Evolutionary conservation across 139 green algal species (phyloP).

Genomic region (Chlamydomonas sp.): DNA sequence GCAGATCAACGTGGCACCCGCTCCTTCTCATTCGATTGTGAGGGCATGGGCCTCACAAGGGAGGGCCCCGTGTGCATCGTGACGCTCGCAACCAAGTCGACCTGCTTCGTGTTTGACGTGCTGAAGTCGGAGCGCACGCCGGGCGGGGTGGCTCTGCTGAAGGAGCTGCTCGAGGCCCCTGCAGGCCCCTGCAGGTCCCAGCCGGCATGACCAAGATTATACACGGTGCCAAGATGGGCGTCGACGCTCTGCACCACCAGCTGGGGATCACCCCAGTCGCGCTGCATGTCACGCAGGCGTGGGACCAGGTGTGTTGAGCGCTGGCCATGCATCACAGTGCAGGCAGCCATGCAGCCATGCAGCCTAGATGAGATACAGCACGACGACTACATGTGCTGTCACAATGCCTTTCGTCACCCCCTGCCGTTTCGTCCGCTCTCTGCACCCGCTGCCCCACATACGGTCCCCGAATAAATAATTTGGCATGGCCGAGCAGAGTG

Average conservation of each 20-base stretch:
- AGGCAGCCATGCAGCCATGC: no score
- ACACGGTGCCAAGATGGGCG: slow-evolving; percentile 10
- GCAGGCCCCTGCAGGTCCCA: no score
- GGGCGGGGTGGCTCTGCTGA: background rate
- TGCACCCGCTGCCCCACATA: no score
- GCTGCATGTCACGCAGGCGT: background rate
- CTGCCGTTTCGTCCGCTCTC: no score
- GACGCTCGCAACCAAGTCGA: background rate
- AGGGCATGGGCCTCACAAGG: background rate
- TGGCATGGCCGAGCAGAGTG: no score
- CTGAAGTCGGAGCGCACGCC: background rate
- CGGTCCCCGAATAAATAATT: no score
- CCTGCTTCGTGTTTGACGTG: slow-evolving; percentile 2
- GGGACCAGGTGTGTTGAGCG: background rate
- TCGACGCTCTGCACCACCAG: background rate
- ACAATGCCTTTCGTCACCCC: no score
- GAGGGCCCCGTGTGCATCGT: background rate
- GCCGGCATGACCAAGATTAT: background rate
- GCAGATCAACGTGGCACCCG: background rate
- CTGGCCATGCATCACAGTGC: no score
- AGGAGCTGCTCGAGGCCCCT: slow-evolving; percentile 1
- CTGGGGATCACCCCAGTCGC: background rate
- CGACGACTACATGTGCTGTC: no score
- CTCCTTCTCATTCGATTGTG: background rate
- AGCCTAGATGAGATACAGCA: no score